Evolutionary conservation across 2,329 filamentous ascomycete species (phyloP).

Genomic region (Thelonectria rubi): DNA sequence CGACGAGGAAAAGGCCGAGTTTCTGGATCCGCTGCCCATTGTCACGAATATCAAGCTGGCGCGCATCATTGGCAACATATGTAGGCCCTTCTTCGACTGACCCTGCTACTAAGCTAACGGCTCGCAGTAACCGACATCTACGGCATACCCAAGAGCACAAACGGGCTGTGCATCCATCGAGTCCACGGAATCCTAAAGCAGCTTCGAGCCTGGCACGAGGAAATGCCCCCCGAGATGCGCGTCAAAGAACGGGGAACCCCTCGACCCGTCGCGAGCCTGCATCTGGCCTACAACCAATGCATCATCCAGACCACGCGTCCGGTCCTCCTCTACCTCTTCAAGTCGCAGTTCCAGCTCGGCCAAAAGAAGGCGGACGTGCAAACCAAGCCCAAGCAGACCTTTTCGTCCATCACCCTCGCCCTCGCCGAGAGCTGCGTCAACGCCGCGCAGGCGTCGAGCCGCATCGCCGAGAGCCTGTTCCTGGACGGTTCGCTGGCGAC

Average conservation of each 20-base stretch:
- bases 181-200: constrained; percentile 43
- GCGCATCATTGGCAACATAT: constrained; percentile 44
- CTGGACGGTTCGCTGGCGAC: constrained; percentile 48
- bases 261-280: constrained; percentile 39
- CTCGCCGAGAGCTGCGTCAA: constrained; percentile 57
- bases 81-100: constrained; percentile 2
- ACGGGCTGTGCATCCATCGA: constrained; percentile 42
- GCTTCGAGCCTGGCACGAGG: constrained; percentile 43
- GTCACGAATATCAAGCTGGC: constrained; percentile 44
- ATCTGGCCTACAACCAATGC: constrained; percentile 47
- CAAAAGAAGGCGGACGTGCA: constrained; percentile 19
- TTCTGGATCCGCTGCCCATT: constrained; percentile 42
- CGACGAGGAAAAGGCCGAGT: constrained; percentile 41
- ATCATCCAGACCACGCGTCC: constrained; percentile 48
- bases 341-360: constrained; percentile 41
- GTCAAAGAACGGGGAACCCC: constrained; percentile 40
- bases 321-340: constrained; percentile 45
- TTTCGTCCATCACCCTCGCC: constrained; percentile 45
- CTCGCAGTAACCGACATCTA: constrained; percentile 41
- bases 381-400: constrained; percentile 24
- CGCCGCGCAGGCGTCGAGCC: constrained; percentile 53
- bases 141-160: constrained; percentile 42
- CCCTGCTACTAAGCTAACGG: neutral
- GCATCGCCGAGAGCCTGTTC: constrained; percentile 46
- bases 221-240: constrained; percentile 36